Evolutionary conservation across 2,329 filamentous ascomycete species (phyloP).

Genomic region (Aspergillus phoenicis): DNA sequence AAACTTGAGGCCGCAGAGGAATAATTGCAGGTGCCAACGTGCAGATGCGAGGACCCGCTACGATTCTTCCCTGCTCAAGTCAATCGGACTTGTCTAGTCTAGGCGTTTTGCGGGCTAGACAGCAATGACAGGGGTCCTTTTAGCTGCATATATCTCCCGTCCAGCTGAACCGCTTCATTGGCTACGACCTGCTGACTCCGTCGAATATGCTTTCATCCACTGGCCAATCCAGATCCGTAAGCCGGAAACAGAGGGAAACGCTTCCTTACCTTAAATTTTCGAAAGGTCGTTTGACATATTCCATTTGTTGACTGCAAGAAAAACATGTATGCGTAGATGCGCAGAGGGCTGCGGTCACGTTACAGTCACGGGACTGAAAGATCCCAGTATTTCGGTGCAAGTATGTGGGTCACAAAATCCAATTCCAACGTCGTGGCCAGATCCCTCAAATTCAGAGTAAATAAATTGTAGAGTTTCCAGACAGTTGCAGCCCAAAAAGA

Average conservation of each 20-base stretch:
- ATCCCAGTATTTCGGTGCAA: slow-evolving; percentile 40
- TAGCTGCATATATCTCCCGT: slow-evolving; percentile 35
- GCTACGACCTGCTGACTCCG: slow-evolving; percentile 24
- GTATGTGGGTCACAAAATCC: slow-evolving; percentile 42
- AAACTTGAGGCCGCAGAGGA: slow-evolving; percentile 13
- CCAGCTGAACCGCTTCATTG: slow-evolving; percentile 29
- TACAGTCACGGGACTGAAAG: slow-evolving; percentile 43
- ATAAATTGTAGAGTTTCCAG: slow-evolving; percentile 11
- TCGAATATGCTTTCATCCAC: slow-evolving; percentile 25
- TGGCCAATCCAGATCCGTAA: slow-evolving; percentile 31
- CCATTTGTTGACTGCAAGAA: slow-evolving; percentile 38
- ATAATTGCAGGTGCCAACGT: slow-evolving; percentile 23
- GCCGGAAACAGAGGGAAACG: slow-evolving; percentile 21
- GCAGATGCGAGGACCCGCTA: slow-evolving; percentile 30
- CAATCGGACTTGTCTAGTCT: slow-evolving; percentile 13
- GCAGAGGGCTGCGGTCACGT: slow-evolving; percentile 38
- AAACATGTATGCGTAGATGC: slow-evolving; percentile 30
- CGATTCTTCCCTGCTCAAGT: slow-evolving; percentile 16
- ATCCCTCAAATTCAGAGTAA: slow-evolving; percentile 4
- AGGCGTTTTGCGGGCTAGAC: slow-evolving; percentile 17
- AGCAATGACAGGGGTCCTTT: slow-evolving; percentile 20
- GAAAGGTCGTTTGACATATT: slow-evolving; percentile 23
- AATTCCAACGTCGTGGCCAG: slow-evolving; percentile 42
- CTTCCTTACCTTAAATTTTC: slow-evolving; percentile 30
- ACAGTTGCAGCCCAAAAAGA: background rate